Percentiles rank a stretch among this genome's conserved stretches.
These are phyloP conservation scores for Hanseniaspora sp. DNA, from an alignment of 1,139 yeast genomes.

Conservation along the genomic window DNA sequence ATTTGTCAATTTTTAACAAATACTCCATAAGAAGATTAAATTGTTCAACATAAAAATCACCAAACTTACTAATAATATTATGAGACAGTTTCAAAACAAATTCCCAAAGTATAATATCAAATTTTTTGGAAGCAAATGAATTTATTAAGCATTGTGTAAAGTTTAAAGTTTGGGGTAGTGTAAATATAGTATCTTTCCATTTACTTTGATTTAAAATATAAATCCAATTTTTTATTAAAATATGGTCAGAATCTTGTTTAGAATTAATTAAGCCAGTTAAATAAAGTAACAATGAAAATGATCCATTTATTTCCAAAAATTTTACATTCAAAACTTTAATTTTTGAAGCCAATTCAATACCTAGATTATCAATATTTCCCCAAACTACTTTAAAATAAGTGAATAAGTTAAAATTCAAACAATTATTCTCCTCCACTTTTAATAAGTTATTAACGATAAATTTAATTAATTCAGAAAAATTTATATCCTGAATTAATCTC, in stretches of 20 bases:
- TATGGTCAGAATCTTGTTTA: neutral
- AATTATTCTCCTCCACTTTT: neutral
- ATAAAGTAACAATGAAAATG: neutral
- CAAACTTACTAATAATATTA: neutral
- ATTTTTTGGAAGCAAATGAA: neutral
- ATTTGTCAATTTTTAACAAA: neutral
- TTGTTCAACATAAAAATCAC: neutral
- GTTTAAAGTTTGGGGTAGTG: neutral
- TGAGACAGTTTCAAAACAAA: neutral
- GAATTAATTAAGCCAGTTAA: neutral
- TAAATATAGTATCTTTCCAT: neutral
- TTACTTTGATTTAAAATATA: conserved; percentile 5
- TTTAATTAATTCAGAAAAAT: neutral
- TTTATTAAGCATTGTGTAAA: neutral
- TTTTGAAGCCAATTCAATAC: conserved; percentile 8
- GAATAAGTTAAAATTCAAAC: neutral
- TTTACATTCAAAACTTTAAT: neutral
- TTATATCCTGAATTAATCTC: conserved; percentile 8
- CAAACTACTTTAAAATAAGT: conserved; percentile 6
- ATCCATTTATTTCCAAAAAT: neutral
- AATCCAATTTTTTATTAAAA: conserved; percentile 9
- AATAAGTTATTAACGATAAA: conserved; percentile 9
- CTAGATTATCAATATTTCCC: conserved; percentile 10
- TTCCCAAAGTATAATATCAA: conserved; percentile 7
- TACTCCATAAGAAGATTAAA: neutral